Base-by-base conservation (phyloP, 192 early-diverging fungal species). In the Physocladia obscura region DNA sequence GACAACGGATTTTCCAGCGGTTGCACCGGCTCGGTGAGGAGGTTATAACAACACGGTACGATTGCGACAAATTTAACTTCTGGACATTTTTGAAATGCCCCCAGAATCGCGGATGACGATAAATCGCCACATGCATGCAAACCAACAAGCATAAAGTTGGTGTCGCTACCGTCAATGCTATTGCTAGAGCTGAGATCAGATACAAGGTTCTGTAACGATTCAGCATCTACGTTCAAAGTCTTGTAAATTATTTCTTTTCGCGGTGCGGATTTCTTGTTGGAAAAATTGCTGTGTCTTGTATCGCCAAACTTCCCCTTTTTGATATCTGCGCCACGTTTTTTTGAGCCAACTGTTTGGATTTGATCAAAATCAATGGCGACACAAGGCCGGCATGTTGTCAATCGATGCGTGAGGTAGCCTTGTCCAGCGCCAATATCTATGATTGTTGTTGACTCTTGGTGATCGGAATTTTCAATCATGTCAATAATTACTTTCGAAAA, bases 351-450 rank as follows among this genome's bases (percentile, higher is more conserved):
- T 1, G 74, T 76, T 58, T 70, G 67, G 22, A 64, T 70, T 32
- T 62, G 34, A 61, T 74, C 57, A 32, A 67, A 77, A 48, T 77
- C 76, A 26, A 77, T 50, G 32, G 69, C 76, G 3, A 77, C 57
- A 31, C 74, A 63, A 11, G 71, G 71, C 47, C 30, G 58, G 21
- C 62, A 52, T 30, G 67, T 32, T 11, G 67, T 19, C 4, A 77
- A 50, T 30, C 62, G 56, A 32, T 74, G 69, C 21, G 76, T 74
- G 59, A 77, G 62, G 54, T 77, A 74, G 15, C 76, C 76, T 44
- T 70, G 71, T 6, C 76, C 76, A 32, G 76, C 70, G 17, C 76
- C 76, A 36, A 77, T 56, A 48, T 77, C 76, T 24, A 77, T 56
- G 11, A 50, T 52, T 58, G 35, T 56, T 26, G 32, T 13, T 6